A percentile compares a stretch with the other conserved stretches of the same genome.
Evolutionary conservation across 139 green algal species (phyloP).

Genomic region (Coelastrella sp.): DNA sequence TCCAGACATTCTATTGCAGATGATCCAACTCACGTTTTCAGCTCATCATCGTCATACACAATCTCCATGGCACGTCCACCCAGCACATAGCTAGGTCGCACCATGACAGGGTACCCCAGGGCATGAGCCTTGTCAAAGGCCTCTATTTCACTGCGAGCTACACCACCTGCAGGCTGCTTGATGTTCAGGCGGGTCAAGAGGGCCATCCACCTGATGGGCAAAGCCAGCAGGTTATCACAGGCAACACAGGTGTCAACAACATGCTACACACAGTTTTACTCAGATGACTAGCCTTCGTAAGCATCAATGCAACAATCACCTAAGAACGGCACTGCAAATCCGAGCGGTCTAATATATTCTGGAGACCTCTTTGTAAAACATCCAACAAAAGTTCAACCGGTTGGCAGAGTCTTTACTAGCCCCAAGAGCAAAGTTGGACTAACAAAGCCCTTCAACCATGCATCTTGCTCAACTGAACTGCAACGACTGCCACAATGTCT

Average conservation of each 20-base stretch:
- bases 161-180: conserved; percentile 82
- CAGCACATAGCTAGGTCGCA: conserved; percentile 97
- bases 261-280: no score
- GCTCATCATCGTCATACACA: conserved; percentile 89
- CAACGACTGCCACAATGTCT: not conserved
- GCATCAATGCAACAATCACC: no score
- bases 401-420: no score
- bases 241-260: not conserved
- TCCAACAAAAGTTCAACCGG: no score
- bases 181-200: conserved; percentile 91
- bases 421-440: no score
- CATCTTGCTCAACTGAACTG: not conserved
- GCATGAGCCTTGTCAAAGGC: conserved; percentile 82
- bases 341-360: no score
- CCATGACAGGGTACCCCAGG: conserved; percentile 98
- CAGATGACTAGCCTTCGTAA: no score
- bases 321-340: no score
- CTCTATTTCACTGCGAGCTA: conserved; percentile 72
- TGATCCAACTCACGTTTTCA: conserved; percentile 82
- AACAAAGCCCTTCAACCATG: not conserved
- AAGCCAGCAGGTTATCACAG: not conserved
- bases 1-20: no score
- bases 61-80: conserved; percentile 99
- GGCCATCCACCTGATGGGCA: conserved; percentile 68
- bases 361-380: no score